These are phyloP conservation scores for Alternaria dauci DNA, from an alignment of 2,329 filamentous ascomycete species.

Conservation along the genomic window DNA sequence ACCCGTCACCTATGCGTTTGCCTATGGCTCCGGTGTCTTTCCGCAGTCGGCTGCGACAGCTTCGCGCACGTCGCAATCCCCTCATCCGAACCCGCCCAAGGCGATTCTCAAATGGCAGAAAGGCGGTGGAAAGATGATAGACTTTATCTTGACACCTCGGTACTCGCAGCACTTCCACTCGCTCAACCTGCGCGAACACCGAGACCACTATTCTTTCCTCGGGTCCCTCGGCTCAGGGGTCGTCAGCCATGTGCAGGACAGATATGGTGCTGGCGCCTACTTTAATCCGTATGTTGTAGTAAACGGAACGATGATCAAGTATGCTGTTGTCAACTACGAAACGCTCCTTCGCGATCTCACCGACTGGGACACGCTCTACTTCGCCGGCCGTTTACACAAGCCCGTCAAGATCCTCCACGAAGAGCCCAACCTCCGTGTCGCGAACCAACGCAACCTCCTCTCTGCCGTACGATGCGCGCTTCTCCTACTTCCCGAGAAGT, in stretches of 20 bases:
- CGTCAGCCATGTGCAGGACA: constrained; percentile 86
- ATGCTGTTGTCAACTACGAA: constrained; percentile 93
- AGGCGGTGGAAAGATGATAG: constrained; percentile 93
- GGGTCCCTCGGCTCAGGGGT: constrained; percentile 84
- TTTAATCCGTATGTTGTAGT: constrained; percentile 96
- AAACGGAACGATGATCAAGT: constrained; percentile 96
- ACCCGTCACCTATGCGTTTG: constrained; percentile 94
- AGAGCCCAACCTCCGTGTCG: constrained; percentile 87
- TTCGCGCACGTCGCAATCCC: constrained; percentile 64
- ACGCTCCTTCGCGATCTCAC: constrained; percentile 86
- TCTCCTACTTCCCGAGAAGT: constrained; percentile 81
- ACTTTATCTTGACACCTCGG: constrained; percentile 96
- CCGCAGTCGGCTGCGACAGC: constrained; percentile 69
- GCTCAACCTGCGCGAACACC: constrained; percentile 86
- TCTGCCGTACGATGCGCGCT: constrained; percentile 90
- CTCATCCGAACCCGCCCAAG: constrained; percentile 82
- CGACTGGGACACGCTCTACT: constrained; percentile 92
- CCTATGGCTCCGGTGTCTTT: constrained; percentile 97
- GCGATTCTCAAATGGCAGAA: constrained; percentile 86
- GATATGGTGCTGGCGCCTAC: constrained; percentile 91
- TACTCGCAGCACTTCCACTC: constrained; percentile 98
- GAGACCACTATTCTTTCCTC: constrained; percentile 89
- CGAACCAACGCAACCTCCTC: constrained; percentile 94
- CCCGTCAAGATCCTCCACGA: constrained; percentile 97
- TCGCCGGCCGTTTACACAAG: constrained; percentile 96